Evolutionary conservation across 441 rosid species (phyloP).

Genomic region (Adansonia grandidieri): DNA sequence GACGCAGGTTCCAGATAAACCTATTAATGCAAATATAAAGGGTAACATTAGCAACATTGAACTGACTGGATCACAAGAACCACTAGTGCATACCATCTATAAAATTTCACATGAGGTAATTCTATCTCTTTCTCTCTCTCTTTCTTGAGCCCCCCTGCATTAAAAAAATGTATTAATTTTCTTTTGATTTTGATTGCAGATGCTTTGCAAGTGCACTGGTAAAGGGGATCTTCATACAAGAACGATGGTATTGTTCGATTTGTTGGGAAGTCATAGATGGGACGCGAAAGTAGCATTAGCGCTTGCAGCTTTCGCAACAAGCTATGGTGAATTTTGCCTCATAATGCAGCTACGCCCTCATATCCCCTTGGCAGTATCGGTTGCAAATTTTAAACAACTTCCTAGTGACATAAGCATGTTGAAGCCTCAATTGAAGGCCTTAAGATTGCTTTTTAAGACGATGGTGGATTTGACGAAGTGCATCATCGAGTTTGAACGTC

Average conservation of each 20-base stretch:
- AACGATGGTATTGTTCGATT: slow-evolving; percentile 63
- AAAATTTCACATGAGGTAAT: slow-evolving; percentile 57
- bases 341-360: slow-evolving; percentile 47
- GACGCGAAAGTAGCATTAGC: slow-evolving; percentile 69
- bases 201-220: slow-evolving; percentile 44
- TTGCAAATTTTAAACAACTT: slow-evolving; percentile 59
- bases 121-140: slow-evolving; percentile 15
- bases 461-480: slow-evolving; percentile 61
- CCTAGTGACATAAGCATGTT: slow-evolving; percentile 44
- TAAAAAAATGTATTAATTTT: slow-evolving; percentile 16
- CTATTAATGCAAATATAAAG: slow-evolving; percentile 32
- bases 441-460: slow-evolving; percentile 48
- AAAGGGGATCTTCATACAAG: slow-evolving; percentile 48
- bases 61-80: slow-evolving; percentile 49
- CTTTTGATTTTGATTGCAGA: slow-evolving; percentile 41
- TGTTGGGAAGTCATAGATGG: slow-evolving; percentile 67
- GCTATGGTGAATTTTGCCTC: slow-evolving; percentile 66
- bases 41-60: slow-evolving; percentile 44
- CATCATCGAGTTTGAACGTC: slow-evolving; percentile 58
- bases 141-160: not conserved
- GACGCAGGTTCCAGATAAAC: slow-evolving; percentile 45
- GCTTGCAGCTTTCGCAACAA: slow-evolving; percentile 68
- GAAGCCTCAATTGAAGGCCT: slow-evolving; percentile 60
- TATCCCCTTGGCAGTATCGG: slow-evolving; percentile 59
- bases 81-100: slow-evolving; percentile 49